These are phyloP conservation scores for Nicotiana sylvestris DNA, from an alignment of 257 asterid genomes.

Conservation along the genomic window DNA sequence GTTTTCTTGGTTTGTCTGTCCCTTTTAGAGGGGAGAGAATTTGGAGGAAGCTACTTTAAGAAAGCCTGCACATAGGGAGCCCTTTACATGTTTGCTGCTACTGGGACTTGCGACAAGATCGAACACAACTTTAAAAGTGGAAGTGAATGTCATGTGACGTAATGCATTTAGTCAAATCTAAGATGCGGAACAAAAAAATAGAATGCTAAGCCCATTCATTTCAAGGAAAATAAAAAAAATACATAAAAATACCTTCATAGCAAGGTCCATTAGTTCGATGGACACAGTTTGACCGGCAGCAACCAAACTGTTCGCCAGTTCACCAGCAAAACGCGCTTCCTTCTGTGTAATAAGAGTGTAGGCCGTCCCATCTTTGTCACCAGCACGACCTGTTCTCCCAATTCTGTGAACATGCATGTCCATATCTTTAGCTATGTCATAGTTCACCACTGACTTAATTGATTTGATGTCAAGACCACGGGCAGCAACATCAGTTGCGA, in stretches of 20 bases:
- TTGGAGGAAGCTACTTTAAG: neutral
- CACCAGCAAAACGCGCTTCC: conserved; percentile 98
- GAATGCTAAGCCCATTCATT: neutral
- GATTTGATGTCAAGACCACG: conserved; percentile 99
- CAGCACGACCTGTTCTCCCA: conserved; percentile 99
- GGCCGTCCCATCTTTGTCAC: conserved; percentile 98
- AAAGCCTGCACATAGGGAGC: neutral
- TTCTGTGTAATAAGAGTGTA: conserved; percentile 86
- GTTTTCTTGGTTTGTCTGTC: neutral
- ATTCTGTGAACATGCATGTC: conserved; percentile 99
- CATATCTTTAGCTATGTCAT: conserved; percentile 94
- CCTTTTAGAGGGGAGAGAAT: neutral
- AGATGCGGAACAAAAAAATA: neutral
- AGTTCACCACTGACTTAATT: conserved; percentile 90
- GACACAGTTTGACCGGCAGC: conserved; percentile 97
- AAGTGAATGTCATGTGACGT: neutral
- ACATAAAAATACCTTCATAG: conserved; percentile 73
- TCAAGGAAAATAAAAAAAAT: neutral
- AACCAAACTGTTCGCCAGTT: conserved; percentile 80
- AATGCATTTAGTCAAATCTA: neutral
- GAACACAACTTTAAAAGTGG: neutral
- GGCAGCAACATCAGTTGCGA: conserved; percentile 99
- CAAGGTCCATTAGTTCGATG: conserved; percentile 90
- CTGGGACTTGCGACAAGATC: neutral
- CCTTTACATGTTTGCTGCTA: neutral